Percentiles rank a stretch among this genome's conserved stretches.
These are phyloP conservation scores for Lecanosticta acicola DNA, from an alignment of 2,329 filamentous ascomycete species.

Conservation along the genomic window DNA sequence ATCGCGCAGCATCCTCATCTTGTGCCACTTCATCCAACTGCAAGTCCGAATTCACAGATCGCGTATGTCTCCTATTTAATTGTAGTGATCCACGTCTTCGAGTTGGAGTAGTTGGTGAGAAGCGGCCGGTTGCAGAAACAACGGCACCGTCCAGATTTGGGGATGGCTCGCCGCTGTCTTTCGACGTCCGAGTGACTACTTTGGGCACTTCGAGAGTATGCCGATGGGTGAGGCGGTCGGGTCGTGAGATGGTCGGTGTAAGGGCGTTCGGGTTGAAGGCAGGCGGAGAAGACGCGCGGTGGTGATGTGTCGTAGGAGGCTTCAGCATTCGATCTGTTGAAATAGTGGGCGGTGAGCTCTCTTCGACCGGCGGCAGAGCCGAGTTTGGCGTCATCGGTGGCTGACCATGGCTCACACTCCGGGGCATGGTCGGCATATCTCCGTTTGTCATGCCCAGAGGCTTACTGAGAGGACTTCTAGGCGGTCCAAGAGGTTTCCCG, in stretches of 20 bases:
- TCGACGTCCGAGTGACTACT: constrained; percentile 61
- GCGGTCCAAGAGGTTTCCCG: constrained; percentile 34
- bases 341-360: constrained; percentile 23
- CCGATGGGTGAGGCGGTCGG: constrained; percentile 65
- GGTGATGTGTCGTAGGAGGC: constrained; percentile 19
- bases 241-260: constrained; percentile 48
- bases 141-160: constrained; percentile 50
- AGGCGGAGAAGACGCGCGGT: constrained; percentile 35
- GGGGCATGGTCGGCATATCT: constrained; percentile 13
- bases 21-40: constrained; percentile 76
- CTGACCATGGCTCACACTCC: constrained; percentile 17
- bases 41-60: constrained; percentile 78
- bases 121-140: constrained; percentile 66
- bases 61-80: constrained; percentile 71
- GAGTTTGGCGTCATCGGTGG: constrained; percentile 21
- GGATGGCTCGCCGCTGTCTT: constrained; percentile 53
- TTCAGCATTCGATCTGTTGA: constrained; percentile 23
- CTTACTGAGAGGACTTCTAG: constrained; percentile 26
- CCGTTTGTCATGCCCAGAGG: constrained; percentile 15
- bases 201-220: constrained; percentile 86
- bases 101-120: constrained; percentile 64
- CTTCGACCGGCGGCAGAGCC: constrained; percentile 25
- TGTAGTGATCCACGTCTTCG: constrained; percentile 76
- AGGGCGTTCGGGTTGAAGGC: constrained; percentile 37
- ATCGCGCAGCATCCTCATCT: constrained; percentile 85